Percentiles rank a stretch among this genome's conserved stretches.
Conservation (phyloP, 768 basidiomycete genomes). For the Leccinum subtestaceum region DNA sequence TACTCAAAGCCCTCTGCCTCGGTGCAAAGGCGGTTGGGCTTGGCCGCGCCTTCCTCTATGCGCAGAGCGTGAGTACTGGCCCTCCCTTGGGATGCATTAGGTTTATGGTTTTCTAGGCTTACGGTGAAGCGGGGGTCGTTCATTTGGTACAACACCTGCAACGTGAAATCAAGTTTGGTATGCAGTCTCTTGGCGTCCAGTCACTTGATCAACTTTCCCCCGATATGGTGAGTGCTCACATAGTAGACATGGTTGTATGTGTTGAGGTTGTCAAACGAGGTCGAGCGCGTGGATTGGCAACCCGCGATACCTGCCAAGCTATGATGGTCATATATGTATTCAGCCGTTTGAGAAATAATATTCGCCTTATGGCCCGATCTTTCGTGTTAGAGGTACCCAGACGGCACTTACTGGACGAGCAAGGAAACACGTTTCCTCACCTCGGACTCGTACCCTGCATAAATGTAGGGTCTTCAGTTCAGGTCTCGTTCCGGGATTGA, state of each 20-base stretch:
- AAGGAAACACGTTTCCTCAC: constrained; percentile 23
- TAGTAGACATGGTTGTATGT: neutral
- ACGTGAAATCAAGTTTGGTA: constrained; percentile 72
- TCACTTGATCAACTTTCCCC: constrained; percentile 64
- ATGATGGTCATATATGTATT: constrained; percentile 8
- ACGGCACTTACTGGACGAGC: constrained; percentile 20
- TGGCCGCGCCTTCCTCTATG: constrained; percentile 84
- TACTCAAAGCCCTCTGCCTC: constrained; percentile 85
- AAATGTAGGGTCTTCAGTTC: constrained; percentile 19
- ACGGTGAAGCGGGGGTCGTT: constrained; percentile 70
- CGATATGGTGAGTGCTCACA: constrained; percentile 55
- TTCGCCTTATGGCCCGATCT: too few relatives aligned
- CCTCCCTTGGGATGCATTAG: neutral
- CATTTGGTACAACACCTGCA: constrained; percentile 66
- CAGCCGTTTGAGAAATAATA: too few relatives aligned
- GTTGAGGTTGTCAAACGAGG: constrained; percentile 32
- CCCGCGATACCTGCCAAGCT: constrained; percentile 30
- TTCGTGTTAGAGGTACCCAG: too few relatives aligned
- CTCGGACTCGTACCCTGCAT: neutral
- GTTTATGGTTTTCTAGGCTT: constrained; percentile 49
- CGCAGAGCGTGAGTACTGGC: constrained; percentile 60
- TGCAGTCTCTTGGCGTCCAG: constrained; percentile 73
- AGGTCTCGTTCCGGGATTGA: neutral
- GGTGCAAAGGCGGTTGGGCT: constrained; percentile 87
- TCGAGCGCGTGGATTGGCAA: constrained; percentile 70